Percentiles rank a stretch among this genome's conserved stretches.
phyloP scores from a whole-genome alignment of 2,329 filamentous ascomycete species.

The Arachnopeziza araneosa region DNA sequence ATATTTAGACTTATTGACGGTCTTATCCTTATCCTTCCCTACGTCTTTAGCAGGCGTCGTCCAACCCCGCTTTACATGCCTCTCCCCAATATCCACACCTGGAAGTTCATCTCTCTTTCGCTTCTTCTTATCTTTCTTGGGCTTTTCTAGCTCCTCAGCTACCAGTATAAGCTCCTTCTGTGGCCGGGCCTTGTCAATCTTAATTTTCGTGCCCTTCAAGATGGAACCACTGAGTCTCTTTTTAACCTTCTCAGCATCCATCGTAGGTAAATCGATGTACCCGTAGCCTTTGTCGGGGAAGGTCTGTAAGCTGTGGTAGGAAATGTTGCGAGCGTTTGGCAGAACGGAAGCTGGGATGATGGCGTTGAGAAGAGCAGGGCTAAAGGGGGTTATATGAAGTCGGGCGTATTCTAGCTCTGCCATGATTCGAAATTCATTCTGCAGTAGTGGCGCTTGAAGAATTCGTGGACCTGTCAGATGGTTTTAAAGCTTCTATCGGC shows the following conservation, averaged over 20 bases:
- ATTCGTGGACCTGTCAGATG: not conserved
- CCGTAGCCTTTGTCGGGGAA: constrained; percentile 90
- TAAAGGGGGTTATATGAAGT: constrained; percentile 86
- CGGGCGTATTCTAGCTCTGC: constrained; percentile 39
- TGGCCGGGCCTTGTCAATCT: constrained; percentile 73
- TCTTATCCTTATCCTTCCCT: constrained; percentile 49
- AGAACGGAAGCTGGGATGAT: constrained; percentile 65
- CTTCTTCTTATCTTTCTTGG: constrained; percentile 42
- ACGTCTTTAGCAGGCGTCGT: constrained; percentile 46
- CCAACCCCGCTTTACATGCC: constrained; percentile 36
- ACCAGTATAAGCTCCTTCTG: constrained; percentile 40
- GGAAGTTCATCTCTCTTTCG: constrained; percentile 45
- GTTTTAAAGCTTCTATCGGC: not conserved
- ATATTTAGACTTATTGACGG: constrained; percentile 66
- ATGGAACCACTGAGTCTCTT: constrained; percentile 86
- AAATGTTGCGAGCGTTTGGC: constrained; percentile 68
- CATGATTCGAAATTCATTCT: constrained; percentile 3
- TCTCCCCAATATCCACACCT: constrained; percentile 64
- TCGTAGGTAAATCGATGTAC: constrained; percentile 74
- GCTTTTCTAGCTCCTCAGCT: constrained; percentile 35
- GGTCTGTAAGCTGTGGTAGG: constrained; percentile 79
- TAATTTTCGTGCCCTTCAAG: constrained; percentile 78
- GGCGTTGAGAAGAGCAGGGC: constrained; percentile 63
- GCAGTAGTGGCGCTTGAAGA: not conserved
- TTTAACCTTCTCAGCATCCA: constrained; percentile 84